Evolutionary conservation across 257 asterid genomes (phyloP).

Genomic region (Knoxia roxburghii): DNA sequence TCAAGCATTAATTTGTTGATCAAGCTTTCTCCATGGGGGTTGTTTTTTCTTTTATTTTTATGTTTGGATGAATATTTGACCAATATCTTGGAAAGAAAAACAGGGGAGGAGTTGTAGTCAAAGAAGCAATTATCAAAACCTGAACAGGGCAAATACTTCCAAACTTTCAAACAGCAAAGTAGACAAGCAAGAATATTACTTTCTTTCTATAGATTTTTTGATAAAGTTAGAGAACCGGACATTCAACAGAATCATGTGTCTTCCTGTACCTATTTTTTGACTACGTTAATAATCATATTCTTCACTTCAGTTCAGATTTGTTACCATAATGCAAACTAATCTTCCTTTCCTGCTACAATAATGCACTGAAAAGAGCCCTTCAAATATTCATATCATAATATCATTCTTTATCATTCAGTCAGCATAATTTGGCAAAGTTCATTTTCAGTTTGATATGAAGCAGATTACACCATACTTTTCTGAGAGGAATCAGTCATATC

Average conservation of each 20-base stretch:
- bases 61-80: conserved; percentile 22
- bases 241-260: conserved; percentile 7
- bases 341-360: not conserved
- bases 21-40: too few relatives aligned
- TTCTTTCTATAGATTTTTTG: not conserved
- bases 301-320: not conserved
- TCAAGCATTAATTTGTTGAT: too few relatives aligned
- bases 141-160: not conserved
- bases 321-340: not conserved
- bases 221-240: conserved; percentile 1
- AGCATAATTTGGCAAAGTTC: not conserved
- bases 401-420: not conserved
- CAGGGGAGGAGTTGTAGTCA: conserved; percentile 18
- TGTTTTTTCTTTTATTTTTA: not conserved
- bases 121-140: conserved; percentile 22
- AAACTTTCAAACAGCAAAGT: conserved; percentile 1
- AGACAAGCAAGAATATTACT: not conserved
- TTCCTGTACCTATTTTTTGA: not conserved
- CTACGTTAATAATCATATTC: not conserved
- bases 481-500: not conserved
- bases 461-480: not conserved
- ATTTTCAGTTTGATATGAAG: not conserved
- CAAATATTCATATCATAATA: too few relatives aligned
- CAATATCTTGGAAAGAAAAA: conserved; percentile 1
- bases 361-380: too few relatives aligned